These are phyloP conservation scores for Talaromyces albobiverticillius DNA, from an alignment of 2,329 filamentous ascomycete genomes.

Conservation along the genomic window DNA sequence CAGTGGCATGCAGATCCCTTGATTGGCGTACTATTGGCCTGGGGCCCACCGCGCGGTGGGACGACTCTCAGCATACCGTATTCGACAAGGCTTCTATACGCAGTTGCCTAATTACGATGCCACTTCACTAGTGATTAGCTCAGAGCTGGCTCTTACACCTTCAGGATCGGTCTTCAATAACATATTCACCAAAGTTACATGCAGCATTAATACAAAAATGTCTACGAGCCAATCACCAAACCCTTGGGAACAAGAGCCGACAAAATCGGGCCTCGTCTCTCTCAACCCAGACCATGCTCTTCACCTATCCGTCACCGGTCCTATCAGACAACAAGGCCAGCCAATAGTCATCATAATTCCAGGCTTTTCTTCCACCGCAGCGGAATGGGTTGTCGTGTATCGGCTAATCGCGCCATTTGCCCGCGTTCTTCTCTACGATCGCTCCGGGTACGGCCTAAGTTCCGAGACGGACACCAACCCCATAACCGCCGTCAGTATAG, in stretches of 20 bases:
- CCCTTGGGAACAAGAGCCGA: slow-evolving; percentile 8
- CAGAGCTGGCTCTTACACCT: too few species aligned
- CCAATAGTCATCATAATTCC: slow-evolving; percentile 23
- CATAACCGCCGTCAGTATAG: slow-evolving; percentile 18
- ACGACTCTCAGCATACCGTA: too few species aligned
- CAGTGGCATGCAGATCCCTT: too few species aligned
- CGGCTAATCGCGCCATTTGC: slow-evolving; percentile 19
- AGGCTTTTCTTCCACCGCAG: slow-evolving; percentile 21
- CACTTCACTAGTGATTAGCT: too few species aligned
- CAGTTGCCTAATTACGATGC: too few species aligned
- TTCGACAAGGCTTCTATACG: too few species aligned
- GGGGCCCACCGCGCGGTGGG: too few species aligned
- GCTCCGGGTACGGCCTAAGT: slow-evolving; percentile 23
- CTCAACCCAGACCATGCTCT: slow-evolving; percentile 20
- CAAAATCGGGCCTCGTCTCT: slow-evolving; percentile 17
- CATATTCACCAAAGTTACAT: too few species aligned
- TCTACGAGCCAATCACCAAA: background rate
- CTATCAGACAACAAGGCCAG: slow-evolving; percentile 19
- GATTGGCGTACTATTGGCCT: too few species aligned
- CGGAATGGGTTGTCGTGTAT: slow-evolving; percentile 23
- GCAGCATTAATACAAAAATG: too few species aligned
- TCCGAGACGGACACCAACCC: slow-evolving; percentile 9
- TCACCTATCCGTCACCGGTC: slow-evolving; percentile 20
- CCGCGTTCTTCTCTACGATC: slow-evolving; percentile 23
- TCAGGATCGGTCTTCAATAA: too few species aligned